Conservation (phyloP, 2,329 filamentous ascomycete genomes). For the Biscogniauxia marginata region DNA sequence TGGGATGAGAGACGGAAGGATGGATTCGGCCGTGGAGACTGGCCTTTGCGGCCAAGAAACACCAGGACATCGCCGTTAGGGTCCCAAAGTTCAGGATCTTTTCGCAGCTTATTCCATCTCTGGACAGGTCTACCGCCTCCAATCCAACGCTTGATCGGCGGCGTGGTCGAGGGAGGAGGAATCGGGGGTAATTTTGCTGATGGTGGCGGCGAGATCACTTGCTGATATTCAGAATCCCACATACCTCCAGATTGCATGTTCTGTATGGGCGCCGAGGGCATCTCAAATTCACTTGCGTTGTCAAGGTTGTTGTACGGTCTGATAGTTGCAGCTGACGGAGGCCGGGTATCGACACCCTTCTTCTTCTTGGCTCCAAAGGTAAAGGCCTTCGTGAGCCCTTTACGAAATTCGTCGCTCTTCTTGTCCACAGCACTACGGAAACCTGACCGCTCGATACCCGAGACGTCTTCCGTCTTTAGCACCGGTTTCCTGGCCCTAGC, state of each 20-base stretch:
- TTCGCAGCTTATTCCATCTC: slow-evolving; percentile 56
- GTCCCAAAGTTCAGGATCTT: slow-evolving; percentile 62
- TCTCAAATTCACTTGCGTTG: slow-evolving; percentile 19
- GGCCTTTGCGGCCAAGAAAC: slow-evolving; percentile 49
- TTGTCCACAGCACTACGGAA: slow-evolving; percentile 53
- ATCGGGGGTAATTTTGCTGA: slow-evolving; percentile 43
- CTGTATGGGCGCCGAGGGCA: slow-evolving; percentile 24
- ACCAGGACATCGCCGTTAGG: slow-evolving; percentile 59
- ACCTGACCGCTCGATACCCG: slow-evolving; percentile 55
- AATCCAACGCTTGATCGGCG: slow-evolving; percentile 52
- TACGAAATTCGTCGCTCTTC: slow-evolving; percentile 54
- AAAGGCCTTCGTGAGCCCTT: slow-evolving; percentile 53
- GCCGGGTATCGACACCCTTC: slow-evolving; percentile 30
- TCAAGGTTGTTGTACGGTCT: slow-evolving; percentile 26
- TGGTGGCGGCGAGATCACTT: slow-evolving; percentile 39
- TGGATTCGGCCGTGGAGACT: slow-evolving; percentile 45
- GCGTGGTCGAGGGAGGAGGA: slow-evolving; percentile 33
- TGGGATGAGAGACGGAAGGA: slow-evolving; percentile 59
- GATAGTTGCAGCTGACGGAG: slow-evolving; percentile 39
- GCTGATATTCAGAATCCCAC: slow-evolving; percentile 26
- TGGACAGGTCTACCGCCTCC: slow-evolving; percentile 48
- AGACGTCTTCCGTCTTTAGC: slow-evolving; percentile 49
- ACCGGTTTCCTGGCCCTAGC: slow-evolving; percentile 42
- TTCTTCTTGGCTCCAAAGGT: slow-evolving; percentile 49
- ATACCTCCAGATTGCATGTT: slow-evolving; percentile 16